Conservation (phyloP, 768 basidiomycete genomes). For the Mycena amicta region DNA sequence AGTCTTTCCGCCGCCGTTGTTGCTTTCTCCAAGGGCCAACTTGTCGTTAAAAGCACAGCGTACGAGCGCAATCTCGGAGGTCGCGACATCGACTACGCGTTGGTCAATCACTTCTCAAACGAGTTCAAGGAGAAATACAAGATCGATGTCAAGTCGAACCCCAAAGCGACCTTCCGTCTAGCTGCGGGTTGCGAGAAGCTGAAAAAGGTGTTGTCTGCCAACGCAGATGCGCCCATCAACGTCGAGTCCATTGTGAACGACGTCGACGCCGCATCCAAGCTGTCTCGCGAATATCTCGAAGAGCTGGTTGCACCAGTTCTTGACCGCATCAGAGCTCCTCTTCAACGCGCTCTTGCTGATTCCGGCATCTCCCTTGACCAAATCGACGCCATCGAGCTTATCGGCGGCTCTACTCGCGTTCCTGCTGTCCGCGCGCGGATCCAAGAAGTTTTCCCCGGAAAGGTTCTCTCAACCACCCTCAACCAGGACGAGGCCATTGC, state of each 20-base stretch:
- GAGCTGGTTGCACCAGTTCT: conserved; percentile 74
- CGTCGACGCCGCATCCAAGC: conserved; percentile 85
- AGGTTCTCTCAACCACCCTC: conserved; percentile 85
- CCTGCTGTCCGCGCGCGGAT: conserved; percentile 91
- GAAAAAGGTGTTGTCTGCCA: conserved; percentile 96
- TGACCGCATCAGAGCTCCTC: conserved; percentile 71
- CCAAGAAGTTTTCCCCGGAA: conserved; percentile 79
- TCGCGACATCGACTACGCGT: conserved; percentile 92
- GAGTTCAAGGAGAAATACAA: conserved; percentile 98
- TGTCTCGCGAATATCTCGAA: conserved; percentile 85
- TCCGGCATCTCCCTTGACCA: conserved; percentile 83
- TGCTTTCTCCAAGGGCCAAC: conserved; percentile 92
- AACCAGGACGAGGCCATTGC: conserved; percentile 98
- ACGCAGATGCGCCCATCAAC: conserved; percentile 83
- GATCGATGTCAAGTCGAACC: conserved; percentile 89
- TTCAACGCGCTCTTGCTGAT: conserved; percentile 77
- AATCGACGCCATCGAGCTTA: conserved; percentile 88
- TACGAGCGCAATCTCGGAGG: conserved; percentile 95
- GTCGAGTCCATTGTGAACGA: conserved; percentile 98
- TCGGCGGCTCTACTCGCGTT: conserved; percentile 92
- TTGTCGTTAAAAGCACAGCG: conserved; percentile 83
- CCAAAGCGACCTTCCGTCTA: conserved; percentile 93
- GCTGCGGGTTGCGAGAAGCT: conserved; percentile 86
- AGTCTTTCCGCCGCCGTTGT: conserved; percentile 85
- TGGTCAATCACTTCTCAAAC: conserved; percentile 84